Conservation (phyloP, 176 grass and related monocot genomes). For the Saccharum officinarum region DNA sequence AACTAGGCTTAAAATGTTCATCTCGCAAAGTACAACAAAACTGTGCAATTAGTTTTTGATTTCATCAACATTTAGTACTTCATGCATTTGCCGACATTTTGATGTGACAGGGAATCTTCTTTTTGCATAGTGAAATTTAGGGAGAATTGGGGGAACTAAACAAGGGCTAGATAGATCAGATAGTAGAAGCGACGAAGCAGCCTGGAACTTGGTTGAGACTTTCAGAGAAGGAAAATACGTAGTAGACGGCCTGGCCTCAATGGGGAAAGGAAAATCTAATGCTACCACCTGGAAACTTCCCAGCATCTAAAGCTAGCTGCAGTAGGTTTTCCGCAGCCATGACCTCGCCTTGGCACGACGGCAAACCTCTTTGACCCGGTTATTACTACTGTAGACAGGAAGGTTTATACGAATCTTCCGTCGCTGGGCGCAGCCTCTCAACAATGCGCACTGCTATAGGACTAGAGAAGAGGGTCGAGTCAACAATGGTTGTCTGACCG, state of each 20-base stretch:
- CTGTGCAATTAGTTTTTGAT: too few relatives aligned
- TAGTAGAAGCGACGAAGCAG: neutral
- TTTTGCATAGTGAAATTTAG: too few relatives aligned
- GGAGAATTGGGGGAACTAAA: too few relatives aligned
- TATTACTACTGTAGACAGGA: too few relatives aligned
- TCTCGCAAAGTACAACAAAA: too few relatives aligned
- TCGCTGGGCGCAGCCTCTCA: neutral
- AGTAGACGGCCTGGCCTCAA: neutral
- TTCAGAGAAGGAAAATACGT: neutral
- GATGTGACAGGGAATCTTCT: too few relatives aligned
- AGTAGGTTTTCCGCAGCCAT: neutral
- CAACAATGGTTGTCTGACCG: slow-evolving; percentile 18
- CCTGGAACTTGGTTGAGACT: neutral
- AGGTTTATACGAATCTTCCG: slow-evolving; percentile 39
- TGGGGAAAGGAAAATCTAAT: neutral
- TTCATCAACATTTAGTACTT: too few relatives aligned
- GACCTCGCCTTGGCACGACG: neutral
- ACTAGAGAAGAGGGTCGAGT: neutral
- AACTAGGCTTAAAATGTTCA: too few relatives aligned
- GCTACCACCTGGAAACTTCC: neutral
- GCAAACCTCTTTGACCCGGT: slow-evolving; percentile 5
- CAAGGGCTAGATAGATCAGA: too few relatives aligned
- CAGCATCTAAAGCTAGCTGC: neutral
- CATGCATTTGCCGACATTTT: too few relatives aligned
- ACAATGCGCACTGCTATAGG: neutral